A percentile compares a stretch with the other conserved stretches of the same genome.
phyloP scores from a whole-genome alignment of 2,329 filamentous ascomycete genomes.

The Whalleya microplaca region DNA sequence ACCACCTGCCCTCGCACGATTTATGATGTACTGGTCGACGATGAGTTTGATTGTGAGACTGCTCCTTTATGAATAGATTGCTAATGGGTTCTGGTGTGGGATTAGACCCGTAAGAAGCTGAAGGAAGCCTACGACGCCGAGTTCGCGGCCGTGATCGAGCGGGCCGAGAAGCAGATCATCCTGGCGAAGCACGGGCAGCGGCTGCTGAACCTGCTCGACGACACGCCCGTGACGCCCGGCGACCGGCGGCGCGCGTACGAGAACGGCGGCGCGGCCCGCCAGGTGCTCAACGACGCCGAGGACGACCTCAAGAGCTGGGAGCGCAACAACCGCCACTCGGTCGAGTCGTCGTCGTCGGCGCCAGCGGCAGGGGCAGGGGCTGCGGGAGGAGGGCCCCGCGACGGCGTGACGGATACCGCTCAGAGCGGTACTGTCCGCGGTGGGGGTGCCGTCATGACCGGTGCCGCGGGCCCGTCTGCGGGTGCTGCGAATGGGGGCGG shows the following conservation, averaged over 20 bases:
- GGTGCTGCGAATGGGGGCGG: no score
- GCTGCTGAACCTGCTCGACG: constrained; percentile 83
- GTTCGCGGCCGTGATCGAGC: constrained; percentile 89
- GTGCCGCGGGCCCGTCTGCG: constrained; percentile 11
- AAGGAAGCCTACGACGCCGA: constrained; percentile 93
- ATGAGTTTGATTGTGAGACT: no score
- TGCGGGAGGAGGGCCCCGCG: no score
- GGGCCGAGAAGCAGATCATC: constrained; percentile 95
- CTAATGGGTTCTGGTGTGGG: neutral
- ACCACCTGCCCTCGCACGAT: neutral
- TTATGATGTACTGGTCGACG: neutral
- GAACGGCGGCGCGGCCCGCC: constrained; percentile 68
- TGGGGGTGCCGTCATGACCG: constrained; percentile 18
- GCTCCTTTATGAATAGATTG: no score
- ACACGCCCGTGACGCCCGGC: constrained; percentile 86
- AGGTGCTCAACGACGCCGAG: constrained; percentile 91
- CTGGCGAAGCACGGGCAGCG: constrained; percentile 88
- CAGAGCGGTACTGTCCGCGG: neutral
- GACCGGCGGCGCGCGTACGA: constrained; percentile 74
- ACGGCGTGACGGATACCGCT: constrained; percentile 5
- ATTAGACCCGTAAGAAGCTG: constrained; percentile 88
- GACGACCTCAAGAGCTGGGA: constrained; percentile 81
- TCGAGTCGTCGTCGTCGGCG: constrained; percentile 5
- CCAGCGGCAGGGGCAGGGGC: no score
- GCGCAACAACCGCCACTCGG: constrained; percentile 43